phyloP scores from a whole-genome alignment of 108 stramenopile genomes.

The Thalassiosira profunda region DNA sequence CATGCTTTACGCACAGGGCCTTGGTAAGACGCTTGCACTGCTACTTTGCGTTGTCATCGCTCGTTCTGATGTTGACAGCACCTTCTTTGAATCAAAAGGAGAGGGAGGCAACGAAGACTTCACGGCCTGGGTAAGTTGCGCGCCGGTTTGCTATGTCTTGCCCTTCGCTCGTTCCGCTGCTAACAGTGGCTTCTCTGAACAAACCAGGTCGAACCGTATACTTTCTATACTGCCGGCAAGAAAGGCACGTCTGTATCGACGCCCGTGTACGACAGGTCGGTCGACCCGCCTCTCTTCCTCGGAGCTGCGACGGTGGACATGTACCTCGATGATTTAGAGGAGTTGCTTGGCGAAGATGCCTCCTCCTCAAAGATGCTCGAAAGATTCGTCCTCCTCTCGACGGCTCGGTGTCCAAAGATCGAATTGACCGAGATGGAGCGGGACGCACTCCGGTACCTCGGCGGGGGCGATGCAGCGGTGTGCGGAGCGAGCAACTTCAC shows the following conservation, averaged over 20 bases:
- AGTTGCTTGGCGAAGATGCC: too few relatives aligned
- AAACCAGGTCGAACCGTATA: slow-evolving; percentile 67
- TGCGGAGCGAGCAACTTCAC: too few relatives aligned
- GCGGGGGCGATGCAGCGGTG: too few relatives aligned
- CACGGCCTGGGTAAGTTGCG: slow-evolving; percentile 12
- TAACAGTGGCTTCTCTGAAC: slow-evolving; percentile 33
- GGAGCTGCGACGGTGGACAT: slow-evolving; percentile 64
- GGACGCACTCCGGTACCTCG: too few relatives aligned
- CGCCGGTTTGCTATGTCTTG: slow-evolving; percentile 22
- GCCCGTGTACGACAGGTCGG: slow-evolving; percentile 56
- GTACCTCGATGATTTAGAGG: slow-evolving; percentile 22
- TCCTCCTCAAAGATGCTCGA: too few relatives aligned
- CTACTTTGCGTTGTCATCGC: neutral
- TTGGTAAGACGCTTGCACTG: slow-evolving; percentile 10
- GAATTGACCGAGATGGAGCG: too few relatives aligned
- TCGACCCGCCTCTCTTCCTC: slow-evolving; percentile 48
- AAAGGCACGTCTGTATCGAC: slow-evolving; percentile 68
- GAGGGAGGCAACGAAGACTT: slow-evolving; percentile 25
- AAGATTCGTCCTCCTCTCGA: too few relatives aligned
- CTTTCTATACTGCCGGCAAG: slow-evolving; percentile 31
- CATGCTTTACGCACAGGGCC: slow-evolving; percentile 38
- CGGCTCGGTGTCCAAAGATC: too few relatives aligned
- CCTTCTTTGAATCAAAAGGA: slow-evolving; percentile 17
- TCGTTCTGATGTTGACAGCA: neutral
- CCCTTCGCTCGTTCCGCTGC: slow-evolving; percentile 39